Conservation (phyloP, 2,329 filamentous ascomycete species). For the Cladobotryum mycophilum region DNA sequence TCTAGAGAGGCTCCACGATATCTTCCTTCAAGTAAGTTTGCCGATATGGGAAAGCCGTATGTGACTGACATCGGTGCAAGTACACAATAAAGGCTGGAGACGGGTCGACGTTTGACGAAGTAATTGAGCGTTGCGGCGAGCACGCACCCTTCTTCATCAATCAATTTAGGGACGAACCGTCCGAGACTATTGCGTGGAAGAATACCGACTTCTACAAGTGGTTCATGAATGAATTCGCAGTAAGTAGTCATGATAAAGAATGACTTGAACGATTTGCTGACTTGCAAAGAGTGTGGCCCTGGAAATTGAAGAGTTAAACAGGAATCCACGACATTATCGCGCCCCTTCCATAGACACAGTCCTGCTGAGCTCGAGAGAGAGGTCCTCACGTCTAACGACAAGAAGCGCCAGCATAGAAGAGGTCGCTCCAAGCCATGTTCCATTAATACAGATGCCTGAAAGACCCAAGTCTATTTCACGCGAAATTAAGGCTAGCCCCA, state of each 20-base stretch:
- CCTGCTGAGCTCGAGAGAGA: conserved; percentile 5
- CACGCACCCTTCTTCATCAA: conserved; percentile 47
- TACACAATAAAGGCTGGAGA: conserved; percentile 49
- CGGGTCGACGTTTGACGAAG: conserved; percentile 45
- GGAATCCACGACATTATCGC: conserved; percentile 16
- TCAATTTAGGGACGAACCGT: conserved; percentile 40
- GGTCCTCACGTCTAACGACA: conserved; percentile 2
- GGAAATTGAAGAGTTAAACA: conserved; percentile 17
- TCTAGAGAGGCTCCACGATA: conserved; percentile 15
- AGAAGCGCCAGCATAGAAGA: conserved; percentile 14
- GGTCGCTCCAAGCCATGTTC: background rate
- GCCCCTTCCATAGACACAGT: conserved; percentile 17
- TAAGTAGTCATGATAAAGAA: conserved; percentile 21
- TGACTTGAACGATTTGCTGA: conserved; percentile 4
- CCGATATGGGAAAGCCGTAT: background rate
- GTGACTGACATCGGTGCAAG: conserved; percentile 20
- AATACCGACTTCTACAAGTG: conserved; percentile 43
- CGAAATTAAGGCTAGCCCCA: background rate
- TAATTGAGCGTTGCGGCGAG: conserved; percentile 38
- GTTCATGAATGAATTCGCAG: conserved; percentile 36
- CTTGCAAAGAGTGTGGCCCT: conserved; percentile 20
- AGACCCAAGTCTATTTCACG: background rate
- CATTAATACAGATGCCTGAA: conserved; percentile 1
- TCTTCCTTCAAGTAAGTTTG: conserved; percentile 23
- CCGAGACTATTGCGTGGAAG: conserved; percentile 33